Base-by-base conservation (phyloP, 768 basidiomycete species). In the Rhizopogon roseolus region DNA sequence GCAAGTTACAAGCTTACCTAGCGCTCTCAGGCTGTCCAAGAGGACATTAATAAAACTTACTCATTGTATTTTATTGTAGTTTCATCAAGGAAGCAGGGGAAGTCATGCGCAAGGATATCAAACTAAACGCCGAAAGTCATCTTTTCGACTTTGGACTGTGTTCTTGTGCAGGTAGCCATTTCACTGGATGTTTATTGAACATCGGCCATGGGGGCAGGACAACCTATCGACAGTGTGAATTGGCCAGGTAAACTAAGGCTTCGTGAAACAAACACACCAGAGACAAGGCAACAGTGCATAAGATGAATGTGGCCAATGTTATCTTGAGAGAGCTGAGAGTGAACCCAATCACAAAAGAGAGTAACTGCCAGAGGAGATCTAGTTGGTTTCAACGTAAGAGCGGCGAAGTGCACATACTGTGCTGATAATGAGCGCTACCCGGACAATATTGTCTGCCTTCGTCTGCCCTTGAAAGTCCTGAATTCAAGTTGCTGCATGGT, bases 171-270 rank as follows among this genome's bases (percentile, higher is more conserved):
- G 81, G 74, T 16, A 86, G 67, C 86, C 85, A 87, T 57, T 76
- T 72, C 37, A 86, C 81, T 14, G 84, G 81, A 62, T 88, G 77
- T 13, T 66, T 66, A 58, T 83, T 86, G 69, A 75, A 87, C 67
- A 79, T 70, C 0, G 82, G 78, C 89, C 89, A 91, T 8, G 84
- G 83, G 0, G 88, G 89, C 4, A 90, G 55, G 11, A 83, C 72
- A 44, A 76, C 66, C 88, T 90, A 57, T 36, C 34, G 34, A 36
- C 16, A 52, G 11, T 16, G 13, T 48, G n/a, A 50, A 36, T 32
- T 25, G 17, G 19, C 16, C 2, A 36, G 9, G 29, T 25, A n/a
- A n/a, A 16, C 10, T 11, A 34, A 27, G 2, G 6, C 5, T 8
- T 52, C n/a, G 10, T 17, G 19, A 36, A 27, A 22, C 3, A 49